A percentile compares a stretch with the other conserved stretches of the same genome.
Evolutionary conservation across 306 rosid genomes (phyloP).

Genomic region (Trichosanthes truncata): DNA sequence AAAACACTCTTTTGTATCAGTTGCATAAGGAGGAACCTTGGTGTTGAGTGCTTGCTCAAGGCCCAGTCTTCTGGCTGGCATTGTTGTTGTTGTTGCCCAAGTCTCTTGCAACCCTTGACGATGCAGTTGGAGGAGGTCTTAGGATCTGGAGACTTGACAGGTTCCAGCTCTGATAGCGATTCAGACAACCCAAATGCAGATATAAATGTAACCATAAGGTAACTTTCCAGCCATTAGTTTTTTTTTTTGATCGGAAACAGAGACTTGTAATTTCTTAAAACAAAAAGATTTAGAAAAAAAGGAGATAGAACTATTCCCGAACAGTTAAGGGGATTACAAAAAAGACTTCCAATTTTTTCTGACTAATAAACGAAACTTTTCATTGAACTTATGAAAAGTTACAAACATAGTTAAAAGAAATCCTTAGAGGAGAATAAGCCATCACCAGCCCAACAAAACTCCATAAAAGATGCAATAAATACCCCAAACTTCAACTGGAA

Average conservation of each 20-base stretch:
- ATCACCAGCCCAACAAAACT: neutral
- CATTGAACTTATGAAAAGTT: neutral
- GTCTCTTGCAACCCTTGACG: slow-evolving; percentile 39
- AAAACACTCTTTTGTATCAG: slow-evolving; percentile 43
- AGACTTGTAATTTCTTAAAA: neutral
- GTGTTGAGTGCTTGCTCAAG: slow-evolving; percentile 41
- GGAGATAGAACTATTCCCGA: neutral
- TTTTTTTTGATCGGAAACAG: neutral
- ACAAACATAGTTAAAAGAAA: neutral
- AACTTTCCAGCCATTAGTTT: slow-evolving; percentile 2
- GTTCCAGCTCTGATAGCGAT: slow-evolving; percentile 67
- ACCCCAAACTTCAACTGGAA: neutral
- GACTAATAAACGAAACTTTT: neutral
- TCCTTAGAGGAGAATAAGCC: neutral
- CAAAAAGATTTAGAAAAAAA: neutral
- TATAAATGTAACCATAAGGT: slow-evolving; percentile 49
- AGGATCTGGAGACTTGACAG: slow-evolving; percentile 21
- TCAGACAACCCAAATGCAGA: slow-evolving; percentile 61
- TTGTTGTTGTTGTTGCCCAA: slow-evolving; percentile 69
- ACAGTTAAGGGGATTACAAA: neutral
- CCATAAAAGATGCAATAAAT: neutral
- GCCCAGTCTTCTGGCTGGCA: slow-evolving; percentile 46
- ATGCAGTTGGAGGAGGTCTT: slow-evolving; percentile 45
- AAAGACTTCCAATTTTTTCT: neutral
- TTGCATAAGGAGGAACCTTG: slow-evolving; percentile 65